These are phyloP conservation scores for Hyphopichia pseudoburtonii DNA, from an alignment of 1,139 yeast species.

Conservation along the genomic window DNA sequence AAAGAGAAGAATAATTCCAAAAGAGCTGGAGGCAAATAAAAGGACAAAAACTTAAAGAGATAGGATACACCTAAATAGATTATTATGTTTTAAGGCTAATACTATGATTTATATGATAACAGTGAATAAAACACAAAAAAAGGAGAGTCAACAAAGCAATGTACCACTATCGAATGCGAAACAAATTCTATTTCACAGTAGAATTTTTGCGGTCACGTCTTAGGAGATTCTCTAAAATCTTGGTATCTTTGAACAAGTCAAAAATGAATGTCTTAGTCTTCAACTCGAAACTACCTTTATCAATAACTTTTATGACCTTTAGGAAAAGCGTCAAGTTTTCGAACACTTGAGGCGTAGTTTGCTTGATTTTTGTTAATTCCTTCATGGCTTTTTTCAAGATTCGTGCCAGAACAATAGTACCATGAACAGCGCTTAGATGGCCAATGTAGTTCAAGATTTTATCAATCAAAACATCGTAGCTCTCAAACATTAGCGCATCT, in stretches of 20 bases:
- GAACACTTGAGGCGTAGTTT: slow-evolving; percentile 55
- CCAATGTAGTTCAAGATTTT: slow-evolving; percentile 50
- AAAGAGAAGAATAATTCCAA: slow-evolving; percentile 8
- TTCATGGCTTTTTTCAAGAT: slow-evolving; percentile 67
- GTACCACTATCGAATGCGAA: not conserved
- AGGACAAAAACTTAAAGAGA: not conserved
- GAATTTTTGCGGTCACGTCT: slow-evolving; percentile 36
- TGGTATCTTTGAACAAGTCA: slow-evolving; percentile 61
- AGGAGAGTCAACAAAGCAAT: slow-evolving; percentile 1
- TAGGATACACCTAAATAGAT: too few species aligned
- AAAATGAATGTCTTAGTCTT: slow-evolving; percentile 66
- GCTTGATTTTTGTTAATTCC: slow-evolving; percentile 58
- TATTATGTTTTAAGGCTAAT: too few species aligned
- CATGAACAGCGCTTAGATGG: slow-evolving; percentile 61
- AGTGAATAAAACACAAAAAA: too few species aligned
- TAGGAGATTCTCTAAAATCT: slow-evolving; percentile 54
- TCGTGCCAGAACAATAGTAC: slow-evolving; percentile 29
- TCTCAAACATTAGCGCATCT: slow-evolving; percentile 16
- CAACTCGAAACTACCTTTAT: slow-evolving; percentile 64
- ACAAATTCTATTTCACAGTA: slow-evolving; percentile 1
- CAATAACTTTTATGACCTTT: slow-evolving; percentile 62
- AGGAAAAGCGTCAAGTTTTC: slow-evolving; percentile 57
- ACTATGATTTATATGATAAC: too few species aligned
- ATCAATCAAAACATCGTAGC: slow-evolving; percentile 27
- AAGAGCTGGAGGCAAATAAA: slow-evolving; percentile 4